Percentiles rank a stretch among this genome's conserved stretches.
phyloP scores from a whole-genome alignment of 768 basidiomycete genomes.

The Leccinum olivaceopallidum region DNA sequence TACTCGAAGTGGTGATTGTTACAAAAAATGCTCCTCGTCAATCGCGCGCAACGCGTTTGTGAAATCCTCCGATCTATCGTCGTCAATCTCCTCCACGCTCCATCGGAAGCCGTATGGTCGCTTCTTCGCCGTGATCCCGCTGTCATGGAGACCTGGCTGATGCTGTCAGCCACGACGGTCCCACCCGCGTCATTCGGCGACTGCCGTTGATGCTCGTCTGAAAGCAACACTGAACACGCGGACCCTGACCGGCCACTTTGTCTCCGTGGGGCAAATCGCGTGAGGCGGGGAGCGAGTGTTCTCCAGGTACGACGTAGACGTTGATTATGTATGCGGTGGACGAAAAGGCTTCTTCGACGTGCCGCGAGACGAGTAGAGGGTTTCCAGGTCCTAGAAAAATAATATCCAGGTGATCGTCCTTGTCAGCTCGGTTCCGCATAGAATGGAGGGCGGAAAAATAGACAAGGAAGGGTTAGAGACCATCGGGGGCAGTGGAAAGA shows the following conservation, averaged over 20 bases:
- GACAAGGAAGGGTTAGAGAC: background rate
- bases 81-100: conserved; percentile 6
- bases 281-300: conserved; percentile 45
- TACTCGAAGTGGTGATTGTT: no score
- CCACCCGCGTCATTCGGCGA: conserved; percentile 14
- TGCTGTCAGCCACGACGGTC: conserved; percentile 11
- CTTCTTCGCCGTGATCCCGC: background rate
- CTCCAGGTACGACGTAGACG: conserved; percentile 57
- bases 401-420: background rate
- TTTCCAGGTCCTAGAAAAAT: conserved; percentile 63
- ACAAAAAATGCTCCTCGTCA: conserved; percentile 6
- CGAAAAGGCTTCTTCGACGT: conserved; percentile 59
- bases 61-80: conserved; percentile 21
- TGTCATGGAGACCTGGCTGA: background rate
- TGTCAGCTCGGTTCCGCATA: background rate
- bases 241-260: conserved; percentile 34
- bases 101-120: conserved; percentile 13
- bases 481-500: background rate
- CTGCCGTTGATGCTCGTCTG: conserved; percentile 27
- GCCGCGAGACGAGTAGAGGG: conserved; percentile 64
- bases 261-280: conserved; percentile 42
- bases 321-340: conserved; percentile 55
- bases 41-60: conserved; percentile 18
- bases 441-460: background rate
- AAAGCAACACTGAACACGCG: conserved; percentile 46